Conservation (phyloP, 2,329 filamentous ascomycete genomes). For the Botrytis cinerea region DNA sequence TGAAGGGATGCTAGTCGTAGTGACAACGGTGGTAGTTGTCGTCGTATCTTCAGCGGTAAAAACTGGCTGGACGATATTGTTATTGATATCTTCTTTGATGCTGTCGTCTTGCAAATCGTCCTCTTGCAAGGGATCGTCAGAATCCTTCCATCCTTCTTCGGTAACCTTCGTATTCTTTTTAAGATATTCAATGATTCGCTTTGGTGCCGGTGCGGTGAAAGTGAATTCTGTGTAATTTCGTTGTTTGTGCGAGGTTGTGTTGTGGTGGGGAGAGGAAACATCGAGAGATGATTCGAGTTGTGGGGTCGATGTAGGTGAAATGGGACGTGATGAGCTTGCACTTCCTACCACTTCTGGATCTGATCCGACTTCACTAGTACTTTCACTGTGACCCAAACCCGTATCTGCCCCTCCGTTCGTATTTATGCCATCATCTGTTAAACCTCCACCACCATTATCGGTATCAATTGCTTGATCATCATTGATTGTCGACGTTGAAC, state of each 20-base stretch:
- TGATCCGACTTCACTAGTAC: constrained; percentile 14
- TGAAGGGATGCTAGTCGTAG: background rate
- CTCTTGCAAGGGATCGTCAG: background rate
- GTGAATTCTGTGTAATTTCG: constrained; percentile 2
- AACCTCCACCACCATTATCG: background rate
- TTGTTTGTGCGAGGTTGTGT: background rate
- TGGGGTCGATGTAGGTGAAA: constrained; percentile 14
- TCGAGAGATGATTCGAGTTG: constrained; percentile 3
- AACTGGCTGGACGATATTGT: background rate
- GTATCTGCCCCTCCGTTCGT: background rate
- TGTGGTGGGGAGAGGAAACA: background rate
- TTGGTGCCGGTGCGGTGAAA: background rate
- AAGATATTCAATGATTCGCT: background rate
- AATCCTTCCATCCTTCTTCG: background rate
- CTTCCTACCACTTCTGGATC: constrained; percentile 24
- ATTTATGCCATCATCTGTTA: background rate
- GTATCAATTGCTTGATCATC: background rate
- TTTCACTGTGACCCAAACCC: background rate
- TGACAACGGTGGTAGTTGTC: background rate
- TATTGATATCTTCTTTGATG: background rate
- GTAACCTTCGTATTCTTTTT: background rate
- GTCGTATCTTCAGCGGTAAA: background rate
- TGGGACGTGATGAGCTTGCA: constrained; percentile 8
- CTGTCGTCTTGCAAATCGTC: background rate
- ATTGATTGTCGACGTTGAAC: constrained; percentile 6